phyloP scores from a whole-genome alignment of 352 stramenopile genomes.

The Phytopythium sindhum region DNA sequence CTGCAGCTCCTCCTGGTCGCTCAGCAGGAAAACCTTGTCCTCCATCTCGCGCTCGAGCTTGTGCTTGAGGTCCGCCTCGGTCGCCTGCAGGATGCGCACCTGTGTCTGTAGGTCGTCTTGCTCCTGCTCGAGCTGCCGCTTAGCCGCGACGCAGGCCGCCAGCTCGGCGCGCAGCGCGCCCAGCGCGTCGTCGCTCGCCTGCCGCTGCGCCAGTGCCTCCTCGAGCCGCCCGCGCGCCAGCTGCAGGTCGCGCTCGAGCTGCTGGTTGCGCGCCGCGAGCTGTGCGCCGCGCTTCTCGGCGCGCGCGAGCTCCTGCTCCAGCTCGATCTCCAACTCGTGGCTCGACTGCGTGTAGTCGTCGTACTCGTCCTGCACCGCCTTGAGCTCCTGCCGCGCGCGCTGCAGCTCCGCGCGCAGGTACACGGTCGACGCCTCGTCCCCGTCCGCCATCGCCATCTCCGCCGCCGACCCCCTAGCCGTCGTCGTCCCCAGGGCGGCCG shows the following conservation, averaged over 20 bases:
- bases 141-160: constrained; percentile 24
- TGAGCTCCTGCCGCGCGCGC: constrained; percentile 57
- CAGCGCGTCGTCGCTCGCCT: constrained; percentile 53
- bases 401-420: constrained; percentile 45
- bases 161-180: constrained; percentile 41
- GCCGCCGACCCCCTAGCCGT: constrained; percentile 14
- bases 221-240: constrained; percentile 49
- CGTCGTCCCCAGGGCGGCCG: not conserved
- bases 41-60: constrained; percentile 86
- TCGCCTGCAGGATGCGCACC: constrained; percentile 78
- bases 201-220: constrained; percentile 43
- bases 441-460: not conserved
- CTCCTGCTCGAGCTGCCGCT: constrained; percentile 64
- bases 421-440: constrained; percentile 25
- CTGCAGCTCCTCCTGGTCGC: constrained; percentile 80
- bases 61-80: constrained; percentile 70
- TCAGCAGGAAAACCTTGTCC: constrained; percentile 82
- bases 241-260: constrained; percentile 52
- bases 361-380: constrained; percentile 69
- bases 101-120: constrained; percentile 78
- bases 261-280: constrained; percentile 40
- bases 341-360: constrained; percentile 84
- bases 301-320: constrained; percentile 71
- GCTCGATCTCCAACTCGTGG: constrained; percentile 71
- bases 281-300: constrained; percentile 49